Base-by-base conservation (phyloP, 1,284 basidiomycete species). In the Bjerkandera adusta region DNA sequence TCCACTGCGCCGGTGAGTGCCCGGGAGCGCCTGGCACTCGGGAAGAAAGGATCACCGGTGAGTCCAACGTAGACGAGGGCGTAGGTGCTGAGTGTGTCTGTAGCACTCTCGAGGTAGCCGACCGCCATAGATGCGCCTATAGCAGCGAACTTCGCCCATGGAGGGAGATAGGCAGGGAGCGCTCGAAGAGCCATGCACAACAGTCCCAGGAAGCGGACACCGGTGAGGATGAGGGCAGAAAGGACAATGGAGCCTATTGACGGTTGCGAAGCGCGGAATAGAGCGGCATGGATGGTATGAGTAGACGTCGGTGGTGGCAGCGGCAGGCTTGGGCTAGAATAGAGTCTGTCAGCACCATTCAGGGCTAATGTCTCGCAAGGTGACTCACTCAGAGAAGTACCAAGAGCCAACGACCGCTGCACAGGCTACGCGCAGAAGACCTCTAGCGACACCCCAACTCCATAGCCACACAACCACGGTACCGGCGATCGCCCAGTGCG, bases 371-470 rank as follows among this genome's bases (percentile, higher is more conserved):
- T 33, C 24, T 36, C 20, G 11, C 18, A 24, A 18, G 15, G 11
- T 10, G 27, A 69, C 79, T 61, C 61, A 90, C 84, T 89, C 79
- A 37, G 87, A 77, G 60, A 93, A 96, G 63, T 96, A 97, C 92
- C 93, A 97, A 33, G 88, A 84, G 1, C 92, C 94, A 30, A 97
- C 80, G 1, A 94, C 89, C 21, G 83, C 87, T 0, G 91, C 85
- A 37, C 86, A 83, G 0, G 85, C 82, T 33, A 89, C 89, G 4
- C 91, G 73, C 43, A 93, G 69, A 0, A 92, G 64, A 1, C 94
- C 93, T 25, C 93, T 76, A 12, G 89, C 81, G 3, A 97, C 84
- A 13, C 84, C 89, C 89, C 92, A 95, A 8, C 81, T 89, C 93
- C 93, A 97, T 1, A 94, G 66, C 90, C 92, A 96, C 0, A 90